These are phyloP conservation scores for Xylaria sp. DNA, from an alignment of 2,329 filamentous ascomycete genomes.

Conservation along the genomic window DNA sequence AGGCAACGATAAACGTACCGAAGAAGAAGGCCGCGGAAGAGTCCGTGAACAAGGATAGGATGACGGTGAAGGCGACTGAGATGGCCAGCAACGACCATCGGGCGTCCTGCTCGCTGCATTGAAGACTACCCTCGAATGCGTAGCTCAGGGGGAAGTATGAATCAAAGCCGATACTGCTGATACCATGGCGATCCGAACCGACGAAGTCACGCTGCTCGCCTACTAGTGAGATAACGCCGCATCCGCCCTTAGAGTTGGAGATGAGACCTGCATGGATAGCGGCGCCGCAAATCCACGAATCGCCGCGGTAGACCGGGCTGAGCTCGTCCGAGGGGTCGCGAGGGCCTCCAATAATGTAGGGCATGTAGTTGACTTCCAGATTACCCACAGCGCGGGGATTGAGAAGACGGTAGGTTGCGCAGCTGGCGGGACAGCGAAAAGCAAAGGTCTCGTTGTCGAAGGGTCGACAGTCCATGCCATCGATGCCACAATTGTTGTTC, in stretches of 20 bases:
- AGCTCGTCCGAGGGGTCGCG: slow-evolving; percentile 37
- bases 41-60: slow-evolving; percentile 76
- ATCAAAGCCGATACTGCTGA: slow-evolving; percentile 71
- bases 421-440: slow-evolving; percentile 71
- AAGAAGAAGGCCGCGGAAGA: slow-evolving; percentile 81
- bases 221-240: slow-evolving; percentile 70
- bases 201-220: slow-evolving; percentile 62
- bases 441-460: slow-evolving; percentile 65
- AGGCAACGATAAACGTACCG: slow-evolving; percentile 72
- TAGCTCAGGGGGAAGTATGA: slow-evolving; percentile 88
- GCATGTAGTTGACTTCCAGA: slow-evolving; percentile 57
- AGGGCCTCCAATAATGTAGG: slow-evolving; percentile 65
- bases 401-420: slow-evolving; percentile 57
- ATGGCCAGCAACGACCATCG: slow-evolving; percentile 81
- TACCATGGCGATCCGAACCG: slow-evolving; percentile 63
- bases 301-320: slow-evolving; percentile 69
- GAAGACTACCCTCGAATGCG: slow-evolving; percentile 62
- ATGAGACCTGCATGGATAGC: slow-evolving; percentile 81
- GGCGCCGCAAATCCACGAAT: slow-evolving; percentile 81
- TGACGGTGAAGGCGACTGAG: slow-evolving; percentile 70
- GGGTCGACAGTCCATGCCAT: slow-evolving; percentile 69
- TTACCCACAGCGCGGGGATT: slow-evolving; percentile 73
- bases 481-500: slow-evolving; percentile 67
- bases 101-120: slow-evolving; percentile 67
- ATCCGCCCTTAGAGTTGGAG: slow-evolving; percentile 66